These are phyloP conservation scores for Pythium utonaiense DNA, from an alignment of 352 stramenopile genomes.

Conservation along the genomic window DNA sequence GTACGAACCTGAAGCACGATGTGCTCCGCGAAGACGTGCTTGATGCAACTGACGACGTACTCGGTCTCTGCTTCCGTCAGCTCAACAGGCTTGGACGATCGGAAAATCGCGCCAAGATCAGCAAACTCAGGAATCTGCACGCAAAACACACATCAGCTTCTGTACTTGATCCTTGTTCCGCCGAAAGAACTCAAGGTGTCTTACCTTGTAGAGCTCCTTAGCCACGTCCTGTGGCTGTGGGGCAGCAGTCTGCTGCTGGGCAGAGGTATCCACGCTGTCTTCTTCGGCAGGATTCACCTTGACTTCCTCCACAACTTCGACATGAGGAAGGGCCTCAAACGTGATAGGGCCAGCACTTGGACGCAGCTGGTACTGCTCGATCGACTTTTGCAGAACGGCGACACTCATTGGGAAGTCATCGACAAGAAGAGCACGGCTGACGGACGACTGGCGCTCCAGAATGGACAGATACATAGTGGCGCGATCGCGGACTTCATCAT, in stretches of 20 bases:
- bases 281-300: constrained; percentile 31
- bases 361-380: constrained; percentile 84
- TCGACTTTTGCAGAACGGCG: constrained; percentile 71
- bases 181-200: background rate
- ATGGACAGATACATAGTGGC: constrained; percentile 88
- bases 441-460: constrained; percentile 54
- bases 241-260: constrained; percentile 26
- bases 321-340: constrained; percentile 78
- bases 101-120: constrained; percentile 91
- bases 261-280: constrained; percentile 30
- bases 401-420: constrained; percentile 81
- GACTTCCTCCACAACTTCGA: constrained; percentile 64
- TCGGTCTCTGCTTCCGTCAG: constrained; percentile 97
- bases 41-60: constrained; percentile 96
- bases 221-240: constrained; percentile 71
- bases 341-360: constrained; percentile 74
- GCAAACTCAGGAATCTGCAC: constrained; percentile 93
- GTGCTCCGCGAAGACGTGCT: constrained; percentile 96
- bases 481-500: constrained; percentile 96
- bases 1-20: constrained; percentile 86
- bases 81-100: constrained; percentile 85
- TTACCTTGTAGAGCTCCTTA: constrained; percentile 92
- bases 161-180: background rate
- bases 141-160: background rate
- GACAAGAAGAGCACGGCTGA: constrained; percentile 53